A percentile compares a stretch with the other conserved stretches of the same genome.
phyloP scores from a whole-genome alignment of 169 alveolate genomes.

The Plasmodium fragile region DNA sequence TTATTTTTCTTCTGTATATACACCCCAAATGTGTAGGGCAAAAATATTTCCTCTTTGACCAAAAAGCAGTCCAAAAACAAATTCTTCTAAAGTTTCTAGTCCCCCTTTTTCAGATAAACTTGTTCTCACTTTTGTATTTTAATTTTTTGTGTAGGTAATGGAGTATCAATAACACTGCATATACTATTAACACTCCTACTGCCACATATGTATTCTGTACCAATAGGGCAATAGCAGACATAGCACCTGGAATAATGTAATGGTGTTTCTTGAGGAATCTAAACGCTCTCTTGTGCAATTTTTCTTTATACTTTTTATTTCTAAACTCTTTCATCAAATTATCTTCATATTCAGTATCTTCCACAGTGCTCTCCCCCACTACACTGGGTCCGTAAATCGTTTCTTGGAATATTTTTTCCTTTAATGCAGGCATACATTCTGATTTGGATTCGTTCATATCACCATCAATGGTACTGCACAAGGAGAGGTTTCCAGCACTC shows the following conservation, averaged over 20 bases:
- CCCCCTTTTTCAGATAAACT: neutral
- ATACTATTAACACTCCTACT: neutral
- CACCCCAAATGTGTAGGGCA: neutral
- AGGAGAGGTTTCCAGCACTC: neutral
- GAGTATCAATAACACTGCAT: neutral
- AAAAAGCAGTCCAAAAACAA: neutral
- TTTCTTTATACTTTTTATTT: neutral
- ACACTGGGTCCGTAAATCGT: neutral
- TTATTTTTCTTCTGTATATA: neutral
- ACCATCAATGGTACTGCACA: neutral
- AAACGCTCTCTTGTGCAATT: neutral
- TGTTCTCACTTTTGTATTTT: neutral
- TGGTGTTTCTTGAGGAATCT: slow-evolving; percentile 10
- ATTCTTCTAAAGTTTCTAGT: neutral
- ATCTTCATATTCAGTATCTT: neutral
- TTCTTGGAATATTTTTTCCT: neutral
- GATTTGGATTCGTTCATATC: neutral
- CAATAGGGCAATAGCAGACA: neutral
- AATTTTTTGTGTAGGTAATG: neutral
- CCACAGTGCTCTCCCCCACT: neutral
- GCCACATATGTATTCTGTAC: neutral
- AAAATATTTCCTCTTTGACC: neutral
- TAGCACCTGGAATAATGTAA: neutral
- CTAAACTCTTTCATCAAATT: slow-evolving; percentile 3
- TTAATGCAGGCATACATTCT: neutral